Evolutionary conservation across 257 asterid species (phyloP).

Genomic region (Ehretia macrophylla): DNA sequence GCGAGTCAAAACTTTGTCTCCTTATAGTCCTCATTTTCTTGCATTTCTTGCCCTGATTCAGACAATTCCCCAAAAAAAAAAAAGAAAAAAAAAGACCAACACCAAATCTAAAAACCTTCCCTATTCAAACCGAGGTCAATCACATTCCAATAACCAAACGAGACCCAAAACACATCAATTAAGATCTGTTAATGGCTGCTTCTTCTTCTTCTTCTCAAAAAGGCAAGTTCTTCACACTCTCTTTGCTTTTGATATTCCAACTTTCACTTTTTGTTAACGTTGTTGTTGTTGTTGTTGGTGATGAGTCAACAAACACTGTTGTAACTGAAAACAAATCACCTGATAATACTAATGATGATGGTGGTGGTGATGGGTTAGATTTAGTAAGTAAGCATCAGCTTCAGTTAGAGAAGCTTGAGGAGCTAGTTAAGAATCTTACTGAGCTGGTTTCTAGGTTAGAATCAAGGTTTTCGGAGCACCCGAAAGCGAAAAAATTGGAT

Average conservation of each 20-base stretch:
- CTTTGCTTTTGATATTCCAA: slow-evolving; percentile 22
- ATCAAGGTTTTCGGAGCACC: slow-evolving; percentile 37
- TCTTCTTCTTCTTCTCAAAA: slow-evolving; percentile 10
- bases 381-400: slow-evolving; percentile 43
- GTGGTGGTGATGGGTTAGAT: slow-evolving; percentile 19
- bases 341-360: not conserved
- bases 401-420: slow-evolving; percentile 70
- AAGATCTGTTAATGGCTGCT: slow-evolving; percentile 36
- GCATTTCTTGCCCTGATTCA: slow-evolving; percentile 6
- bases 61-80: not conserved
- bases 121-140: not conserved
- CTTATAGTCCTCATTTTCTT: not conserved
- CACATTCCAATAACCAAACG: not conserved
- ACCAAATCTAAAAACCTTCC: not conserved
- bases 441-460: slow-evolving; percentile 63
- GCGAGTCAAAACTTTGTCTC: slow-evolving; percentile 4
- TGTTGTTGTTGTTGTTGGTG: slow-evolving; percentile 10
- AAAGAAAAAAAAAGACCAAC: not conserved
- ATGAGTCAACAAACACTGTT: slow-evolving; percentile 4
- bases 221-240: slow-evolving; percentile 35
- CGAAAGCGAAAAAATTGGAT: slow-evolving; percentile 26
- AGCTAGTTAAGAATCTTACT: slow-evolving; percentile 54
- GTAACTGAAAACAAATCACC: slow-evolving; percentile 9
- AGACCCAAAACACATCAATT: not conserved
- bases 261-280: slow-evolving; percentile 17